Conservation (phyloP, 257 asterid species). For the Ballota nigra region DNA sequence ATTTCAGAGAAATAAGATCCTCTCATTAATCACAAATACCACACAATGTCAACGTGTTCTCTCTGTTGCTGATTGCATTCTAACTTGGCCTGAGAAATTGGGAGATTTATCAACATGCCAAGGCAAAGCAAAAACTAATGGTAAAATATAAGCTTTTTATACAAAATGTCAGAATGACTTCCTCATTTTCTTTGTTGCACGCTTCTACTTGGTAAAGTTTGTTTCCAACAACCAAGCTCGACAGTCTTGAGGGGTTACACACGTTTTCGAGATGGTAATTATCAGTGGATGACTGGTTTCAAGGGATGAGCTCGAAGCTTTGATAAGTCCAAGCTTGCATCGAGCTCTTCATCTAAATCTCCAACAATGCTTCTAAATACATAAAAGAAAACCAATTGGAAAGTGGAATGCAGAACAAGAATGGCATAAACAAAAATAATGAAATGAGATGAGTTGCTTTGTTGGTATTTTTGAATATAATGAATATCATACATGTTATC, state of each 20-base stretch:
- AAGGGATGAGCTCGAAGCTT: conserved; percentile 91
- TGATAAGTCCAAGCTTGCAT: conserved; percentile 83
- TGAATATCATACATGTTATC: conserved; percentile 74
- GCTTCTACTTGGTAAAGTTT: neutral
- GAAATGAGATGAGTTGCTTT: neutral
- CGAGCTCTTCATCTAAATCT: conserved; percentile 90
- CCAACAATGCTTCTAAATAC: conserved; percentile 82
- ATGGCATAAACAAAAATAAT: neutral
- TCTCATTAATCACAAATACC: neutral
- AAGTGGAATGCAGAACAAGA: neutral
- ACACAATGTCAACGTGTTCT: neutral
- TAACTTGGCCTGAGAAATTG: neutral
- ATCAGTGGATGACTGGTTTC: conserved; percentile 89
- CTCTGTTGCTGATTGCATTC: neutral
- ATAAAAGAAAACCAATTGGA: neutral
- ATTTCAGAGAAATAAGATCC: neutral
- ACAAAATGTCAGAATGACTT: conserved; percentile 17
- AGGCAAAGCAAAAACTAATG: conserved; percentile 17
- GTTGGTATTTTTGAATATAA: neutral
- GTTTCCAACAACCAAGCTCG: conserved; percentile 26
- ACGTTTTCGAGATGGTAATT: conserved; percentile 5
- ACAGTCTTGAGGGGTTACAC: conserved; percentile 22
- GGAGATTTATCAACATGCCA: neutral
- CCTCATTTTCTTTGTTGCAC: neutral
- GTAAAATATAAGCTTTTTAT: conserved; percentile 13